Conservation (phyloP, 2,329 filamentous ascomycete genomes). For the Aspergillus hortae region DNA sequence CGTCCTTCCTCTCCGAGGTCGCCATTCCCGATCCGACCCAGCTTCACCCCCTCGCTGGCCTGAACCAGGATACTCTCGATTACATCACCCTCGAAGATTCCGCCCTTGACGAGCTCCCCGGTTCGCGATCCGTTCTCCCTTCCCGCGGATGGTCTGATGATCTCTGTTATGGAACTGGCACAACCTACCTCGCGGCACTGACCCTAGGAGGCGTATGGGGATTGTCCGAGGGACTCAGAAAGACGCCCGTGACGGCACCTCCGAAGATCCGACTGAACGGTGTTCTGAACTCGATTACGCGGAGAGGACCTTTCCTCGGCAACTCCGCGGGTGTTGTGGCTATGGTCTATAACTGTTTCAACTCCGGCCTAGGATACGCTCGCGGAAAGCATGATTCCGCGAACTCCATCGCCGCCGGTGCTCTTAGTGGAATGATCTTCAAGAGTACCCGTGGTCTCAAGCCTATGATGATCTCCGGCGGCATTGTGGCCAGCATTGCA, state of each 20-base stretch:
- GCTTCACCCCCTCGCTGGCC: slow-evolving; percentile 87
- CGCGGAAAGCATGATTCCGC: slow-evolving; percentile 84
- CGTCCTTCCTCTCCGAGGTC: slow-evolving; percentile 76
- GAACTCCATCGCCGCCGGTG: slow-evolving; percentile 84
- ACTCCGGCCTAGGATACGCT: slow-evolving; percentile 74
- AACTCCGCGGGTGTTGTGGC: slow-evolving; percentile 96
- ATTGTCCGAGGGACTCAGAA: slow-evolving; percentile 79
- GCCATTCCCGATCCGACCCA: slow-evolving; percentile 79
- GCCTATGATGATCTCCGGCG: slow-evolving; percentile 92
- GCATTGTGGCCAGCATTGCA: slow-evolving; percentile 80
- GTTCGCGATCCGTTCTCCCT: slow-evolving; percentile 80
- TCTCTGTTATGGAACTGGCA: slow-evolving; percentile 93
- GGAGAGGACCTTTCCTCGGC: slow-evolving; percentile 88
- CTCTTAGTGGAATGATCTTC: slow-evolving; percentile 87
- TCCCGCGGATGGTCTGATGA: slow-evolving; percentile 98
- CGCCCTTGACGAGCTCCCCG: slow-evolving; percentile 78
- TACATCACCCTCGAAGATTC: slow-evolving; percentile 94
- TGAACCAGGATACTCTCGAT: slow-evolving; percentile 90
- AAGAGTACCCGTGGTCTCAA: slow-evolving; percentile 88
- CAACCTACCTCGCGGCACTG: slow-evolving; percentile 87
- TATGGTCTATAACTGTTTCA: slow-evolving; percentile 92
- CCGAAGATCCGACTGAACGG: slow-evolving; percentile 92
- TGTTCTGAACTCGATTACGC: slow-evolving; percentile 88
- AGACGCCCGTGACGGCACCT: slow-evolving; percentile 65
- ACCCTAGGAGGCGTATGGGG: slow-evolving; percentile 88